Conservation (phyloP, 768 basidiomycete species). For the Vararia minispora region DNA sequence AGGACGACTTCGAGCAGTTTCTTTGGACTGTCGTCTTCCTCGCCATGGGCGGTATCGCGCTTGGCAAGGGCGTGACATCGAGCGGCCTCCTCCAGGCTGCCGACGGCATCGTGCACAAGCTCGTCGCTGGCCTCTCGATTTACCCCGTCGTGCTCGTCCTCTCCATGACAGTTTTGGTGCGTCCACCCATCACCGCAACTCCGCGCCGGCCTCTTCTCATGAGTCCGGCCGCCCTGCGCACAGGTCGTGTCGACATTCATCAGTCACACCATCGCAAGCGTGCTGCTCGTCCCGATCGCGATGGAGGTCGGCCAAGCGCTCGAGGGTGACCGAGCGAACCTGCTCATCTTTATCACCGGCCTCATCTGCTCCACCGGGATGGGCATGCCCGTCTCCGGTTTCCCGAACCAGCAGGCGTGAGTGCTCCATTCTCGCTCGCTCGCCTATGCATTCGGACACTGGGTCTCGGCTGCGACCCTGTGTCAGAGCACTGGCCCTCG, state of each 20-base stretch:
- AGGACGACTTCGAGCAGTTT: constrained; percentile 95
- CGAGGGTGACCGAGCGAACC: constrained; percentile 52
- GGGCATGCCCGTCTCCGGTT: constrained; percentile 99
- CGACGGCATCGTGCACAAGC: constrained; percentile 45
- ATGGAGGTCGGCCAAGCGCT: constrained; percentile 79
- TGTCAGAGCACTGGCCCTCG: no score
- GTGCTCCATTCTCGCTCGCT: constrained; percentile 24
- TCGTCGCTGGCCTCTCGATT: constrained; percentile 51
- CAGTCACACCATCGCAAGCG: constrained; percentile 94
- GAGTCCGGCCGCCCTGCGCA: neutral
- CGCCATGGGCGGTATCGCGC: constrained; percentile 95
- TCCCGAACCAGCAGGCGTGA: constrained; percentile 95
- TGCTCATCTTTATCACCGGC: constrained; percentile 89
- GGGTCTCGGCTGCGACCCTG: no score
- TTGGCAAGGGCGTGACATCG: constrained; percentile 86
- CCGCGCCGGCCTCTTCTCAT: neutral
- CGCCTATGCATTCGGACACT: neutral
- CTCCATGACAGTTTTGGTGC: constrained; percentile 20
- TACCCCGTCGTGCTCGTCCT: constrained; percentile 65
- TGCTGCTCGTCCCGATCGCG: constrained; percentile 95
- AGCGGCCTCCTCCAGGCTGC: constrained; percentile 81
- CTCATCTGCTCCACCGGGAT: constrained; percentile 92
- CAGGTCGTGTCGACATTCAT: constrained; percentile 90
- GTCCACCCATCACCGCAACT: constrained; percentile 1
- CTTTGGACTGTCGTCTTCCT: constrained; percentile 92